A percentile compares a stretch with the other conserved stretches of the same genome.
These are phyloP conservation scores for Ophiostoma montium DNA, from an alignment of 2,329 filamentous ascomycete genomes.

Conservation along the genomic window DNA sequence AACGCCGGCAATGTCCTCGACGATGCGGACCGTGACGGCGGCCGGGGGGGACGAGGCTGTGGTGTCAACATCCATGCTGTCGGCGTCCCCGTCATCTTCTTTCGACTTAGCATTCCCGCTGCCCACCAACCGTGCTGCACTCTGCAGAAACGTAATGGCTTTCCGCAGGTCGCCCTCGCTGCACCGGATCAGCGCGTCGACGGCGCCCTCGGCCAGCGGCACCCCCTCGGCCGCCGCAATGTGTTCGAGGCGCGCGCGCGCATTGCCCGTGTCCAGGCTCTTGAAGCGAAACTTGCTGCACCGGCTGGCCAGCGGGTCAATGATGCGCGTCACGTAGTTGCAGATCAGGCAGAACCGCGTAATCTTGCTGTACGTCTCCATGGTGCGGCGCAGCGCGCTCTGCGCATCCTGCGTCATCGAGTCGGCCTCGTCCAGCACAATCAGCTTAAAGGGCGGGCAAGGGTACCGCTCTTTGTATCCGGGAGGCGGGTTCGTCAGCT, in stretches of 20 bases:
- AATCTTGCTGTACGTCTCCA: constrained; percentile 96
- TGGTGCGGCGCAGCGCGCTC: constrained; percentile 79
- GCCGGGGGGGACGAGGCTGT: constrained; percentile 41
- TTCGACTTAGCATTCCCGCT: background rate
- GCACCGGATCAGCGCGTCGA: constrained; percentile 72
- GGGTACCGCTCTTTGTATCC: constrained; percentile 61
- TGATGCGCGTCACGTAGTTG: constrained; percentile 97
- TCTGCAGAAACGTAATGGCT: constrained; percentile 92
- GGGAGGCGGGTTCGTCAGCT: constrained; percentile 68
- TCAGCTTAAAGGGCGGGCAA: constrained; percentile 97
- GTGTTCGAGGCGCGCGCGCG: constrained; percentile 60
- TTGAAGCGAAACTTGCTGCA: constrained; percentile 99
- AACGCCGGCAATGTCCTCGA: constrained; percentile 93
- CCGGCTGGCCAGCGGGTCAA: constrained; percentile 82
- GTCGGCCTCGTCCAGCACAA: constrained; percentile 95
- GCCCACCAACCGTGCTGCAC: constrained; percentile 80
- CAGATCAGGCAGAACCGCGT: constrained; percentile 96
- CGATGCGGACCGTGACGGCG: constrained; percentile 61
- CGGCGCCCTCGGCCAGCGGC: constrained; percentile 58
- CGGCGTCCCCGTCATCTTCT: background rate
- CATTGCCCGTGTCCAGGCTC: constrained; percentile 76
- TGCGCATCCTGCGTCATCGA: constrained; percentile 99
- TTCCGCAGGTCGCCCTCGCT: constrained; percentile 91
- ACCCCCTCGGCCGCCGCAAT: constrained; percentile 76
- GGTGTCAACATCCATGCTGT: constrained; percentile 16